phyloP scores from a whole-genome alignment of 2,329 filamentous ascomycete genomes.

The Penicillium sp. region DNA sequence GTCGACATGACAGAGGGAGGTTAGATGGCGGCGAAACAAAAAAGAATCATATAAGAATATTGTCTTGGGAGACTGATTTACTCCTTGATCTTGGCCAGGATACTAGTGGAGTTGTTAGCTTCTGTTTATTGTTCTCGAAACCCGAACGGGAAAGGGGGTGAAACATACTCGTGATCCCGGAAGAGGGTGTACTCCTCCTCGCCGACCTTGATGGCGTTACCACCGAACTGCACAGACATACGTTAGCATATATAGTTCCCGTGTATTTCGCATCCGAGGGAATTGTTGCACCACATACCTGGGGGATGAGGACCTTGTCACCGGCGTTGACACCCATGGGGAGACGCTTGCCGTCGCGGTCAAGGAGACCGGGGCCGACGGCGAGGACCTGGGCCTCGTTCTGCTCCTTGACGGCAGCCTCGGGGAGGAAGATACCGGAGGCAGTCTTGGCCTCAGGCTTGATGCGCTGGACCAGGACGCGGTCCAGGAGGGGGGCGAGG shows the following conservation, averaged over 20 bases:
- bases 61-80: constrained; percentile 49
- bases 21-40: constrained; percentile 17
- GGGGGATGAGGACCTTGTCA: constrained; percentile 93
- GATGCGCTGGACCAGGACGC: constrained; percentile 94
- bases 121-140: background rate
- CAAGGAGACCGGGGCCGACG: constrained; percentile 82
- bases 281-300: constrained; percentile 58
- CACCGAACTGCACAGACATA: constrained; percentile 66
- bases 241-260: constrained; percentile 18
- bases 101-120: constrained; percentile 53
- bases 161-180: constrained; percentile 92
- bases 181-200: constrained; percentile 96
- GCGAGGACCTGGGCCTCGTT: constrained; percentile 97
- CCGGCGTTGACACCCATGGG: constrained; percentile 77
- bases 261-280: background rate
- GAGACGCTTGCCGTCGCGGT: constrained; percentile 85
- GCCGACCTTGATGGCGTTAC: constrained; percentile 92
- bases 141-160: background rate
- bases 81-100: constrained; percentile 99
- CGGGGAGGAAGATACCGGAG: constrained; percentile 94
- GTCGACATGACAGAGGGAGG: constrained; percentile 12
- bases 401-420: constrained; percentile 94
- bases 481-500: constrained; percentile 93
- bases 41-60: constrained; percentile 13
- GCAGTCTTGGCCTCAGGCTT: constrained; percentile 97